Conservation (phyloP, 345 rosid genomes). For the Carallia pectinifolia region DNA sequence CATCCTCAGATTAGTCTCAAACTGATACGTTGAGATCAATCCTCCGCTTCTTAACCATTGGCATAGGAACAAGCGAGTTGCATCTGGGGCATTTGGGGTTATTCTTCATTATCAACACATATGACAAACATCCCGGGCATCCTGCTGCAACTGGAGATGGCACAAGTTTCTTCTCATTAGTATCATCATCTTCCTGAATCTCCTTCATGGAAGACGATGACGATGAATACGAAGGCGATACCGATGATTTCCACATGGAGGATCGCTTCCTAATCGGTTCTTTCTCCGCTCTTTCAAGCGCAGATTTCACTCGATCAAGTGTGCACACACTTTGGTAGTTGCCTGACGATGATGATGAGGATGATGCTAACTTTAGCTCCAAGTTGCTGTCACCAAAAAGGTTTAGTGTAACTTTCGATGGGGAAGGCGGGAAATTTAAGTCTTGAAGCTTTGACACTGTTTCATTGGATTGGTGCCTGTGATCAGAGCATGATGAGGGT, state of each 20-base stretch:
- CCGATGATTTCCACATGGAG: slow-evolving; percentile 28
- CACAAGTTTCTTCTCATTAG: background rate
- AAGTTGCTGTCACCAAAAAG: slow-evolving; percentile 50
- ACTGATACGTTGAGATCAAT: slow-evolving; percentile 78
- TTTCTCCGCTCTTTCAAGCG: slow-evolving; percentile 66
- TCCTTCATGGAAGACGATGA: slow-evolving; percentile 27
- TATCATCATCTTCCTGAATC: slow-evolving; percentile 14
- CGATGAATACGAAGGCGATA: slow-evolving; percentile 19
- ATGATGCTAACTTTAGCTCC: slow-evolving; percentile 38
- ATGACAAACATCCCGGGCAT: slow-evolving; percentile 80
- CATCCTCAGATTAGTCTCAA: slow-evolving; percentile 21
- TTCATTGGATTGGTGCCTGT: slow-evolving; percentile 36
- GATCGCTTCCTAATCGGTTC: slow-evolving; percentile 46
- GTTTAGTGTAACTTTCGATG: slow-evolving; percentile 35
- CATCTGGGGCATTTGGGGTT: slow-evolving; percentile 88
- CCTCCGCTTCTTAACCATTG: slow-evolving; percentile 52
- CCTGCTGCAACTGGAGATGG: slow-evolving; percentile 50
- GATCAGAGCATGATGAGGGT: slow-evolving; percentile 33
- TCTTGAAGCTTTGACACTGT: slow-evolving; percentile 58
- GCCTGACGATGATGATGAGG: slow-evolving; percentile 23
- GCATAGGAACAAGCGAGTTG: slow-evolving; percentile 52
- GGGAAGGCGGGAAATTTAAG: slow-evolving; percentile 56
- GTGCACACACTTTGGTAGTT: slow-evolving; percentile 84
- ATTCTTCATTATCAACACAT: slow-evolving; percentile 57
- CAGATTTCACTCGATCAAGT: slow-evolving; percentile 75